phyloP scores from a whole-genome alignment of 2,329 filamentous ascomycete species.

The Pyricularia grisea region DNA sequence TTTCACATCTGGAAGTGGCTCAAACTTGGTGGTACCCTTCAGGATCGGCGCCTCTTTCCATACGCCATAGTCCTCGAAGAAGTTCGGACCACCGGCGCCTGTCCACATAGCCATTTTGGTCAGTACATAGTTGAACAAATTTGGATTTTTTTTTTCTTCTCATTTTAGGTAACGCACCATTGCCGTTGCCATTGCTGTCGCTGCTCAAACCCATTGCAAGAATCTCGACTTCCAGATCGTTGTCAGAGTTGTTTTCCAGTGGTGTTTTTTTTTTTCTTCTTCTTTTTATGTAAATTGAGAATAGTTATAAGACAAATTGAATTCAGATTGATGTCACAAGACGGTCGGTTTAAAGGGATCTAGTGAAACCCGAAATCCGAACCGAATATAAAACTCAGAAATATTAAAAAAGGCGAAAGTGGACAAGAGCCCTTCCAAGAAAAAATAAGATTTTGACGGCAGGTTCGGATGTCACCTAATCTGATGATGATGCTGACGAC shows the following conservation, averaged over 20 bases:
- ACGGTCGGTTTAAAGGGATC: not conserved
- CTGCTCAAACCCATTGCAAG: not conserved
- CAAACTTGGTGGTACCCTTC: slow-evolving; percentile 60
- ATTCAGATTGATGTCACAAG: not conserved
- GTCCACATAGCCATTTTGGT: not conserved
- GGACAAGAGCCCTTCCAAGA: not conserved
- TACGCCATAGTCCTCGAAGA: slow-evolving; percentile 50
- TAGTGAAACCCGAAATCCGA: not conserved
- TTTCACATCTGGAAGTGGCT: slow-evolving; percentile 57
- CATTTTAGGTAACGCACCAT: not conserved
- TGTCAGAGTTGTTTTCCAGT: not conserved
- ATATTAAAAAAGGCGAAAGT: not conserved
- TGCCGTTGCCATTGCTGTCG: not conserved
- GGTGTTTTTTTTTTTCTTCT: too few species aligned
- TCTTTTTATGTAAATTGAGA: not conserved
- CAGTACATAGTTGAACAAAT: not conserved
- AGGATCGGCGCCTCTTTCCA: slow-evolving; percentile 66
- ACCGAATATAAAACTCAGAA: not conserved
- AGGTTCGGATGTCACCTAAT: not conserved
- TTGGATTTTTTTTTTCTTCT: not conserved
- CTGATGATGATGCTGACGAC: too few species aligned
- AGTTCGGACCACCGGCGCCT: slow-evolving; percentile 17
- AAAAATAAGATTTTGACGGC: not conserved
- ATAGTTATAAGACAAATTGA: not conserved
- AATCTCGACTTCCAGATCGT: not conserved